Base-by-base conservation (phyloP, 2,329 filamentous ascomycete species). In the Sphaerulina populicola region DNA sequence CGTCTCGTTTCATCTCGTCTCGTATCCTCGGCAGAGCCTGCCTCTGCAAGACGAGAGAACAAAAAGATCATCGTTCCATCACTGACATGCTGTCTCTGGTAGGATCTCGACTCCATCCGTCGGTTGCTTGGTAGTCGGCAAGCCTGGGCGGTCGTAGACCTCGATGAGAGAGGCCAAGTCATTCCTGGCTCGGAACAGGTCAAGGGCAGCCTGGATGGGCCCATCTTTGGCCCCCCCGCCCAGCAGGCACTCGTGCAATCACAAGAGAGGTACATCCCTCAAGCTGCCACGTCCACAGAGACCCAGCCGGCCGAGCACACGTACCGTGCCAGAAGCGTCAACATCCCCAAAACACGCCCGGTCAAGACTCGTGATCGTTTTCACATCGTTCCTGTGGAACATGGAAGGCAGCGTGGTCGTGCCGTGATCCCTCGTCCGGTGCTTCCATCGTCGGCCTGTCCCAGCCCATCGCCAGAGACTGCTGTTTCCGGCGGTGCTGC, bases 161-260 rank as follows among this genome's bases (percentile, higher is more conserved):
- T 56, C 12, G 53, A 59, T 23, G 50, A 52, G 7, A 27, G 44
- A 31, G 57, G 55, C 6, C 47, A 54, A 10, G 41, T 55, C 14
- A 37, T 55, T 6, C 49, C 44, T 37, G 44, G 49, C 35, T 49
- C 42, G 10, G 49, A 44, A 9, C 43, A 46, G 23, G 45, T 53
- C 27, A 56, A 53, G 27, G 44, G 41, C 27, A 51, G 48, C 37
- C 40, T 54, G 14, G 47, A 56, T 36, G 44, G 45, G 31, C 27
- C 33, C 11, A 44, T 40, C 10, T 40, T 56, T 12, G 47, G 27
- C 2, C 31, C 14, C 12, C 47, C 49, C 21, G 38, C 43, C 37
- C 43, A 54, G 23, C 44, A 40, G 18, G 45, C 54, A 11, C 31
- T 45, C 21, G 46, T 47, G 29, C 33, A 43, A 36, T 42, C 46